Evolutionary conservation across 2,329 filamentous ascomycete genomes (phyloP).

Genomic region (Colletotrichum magnum): DNA sequence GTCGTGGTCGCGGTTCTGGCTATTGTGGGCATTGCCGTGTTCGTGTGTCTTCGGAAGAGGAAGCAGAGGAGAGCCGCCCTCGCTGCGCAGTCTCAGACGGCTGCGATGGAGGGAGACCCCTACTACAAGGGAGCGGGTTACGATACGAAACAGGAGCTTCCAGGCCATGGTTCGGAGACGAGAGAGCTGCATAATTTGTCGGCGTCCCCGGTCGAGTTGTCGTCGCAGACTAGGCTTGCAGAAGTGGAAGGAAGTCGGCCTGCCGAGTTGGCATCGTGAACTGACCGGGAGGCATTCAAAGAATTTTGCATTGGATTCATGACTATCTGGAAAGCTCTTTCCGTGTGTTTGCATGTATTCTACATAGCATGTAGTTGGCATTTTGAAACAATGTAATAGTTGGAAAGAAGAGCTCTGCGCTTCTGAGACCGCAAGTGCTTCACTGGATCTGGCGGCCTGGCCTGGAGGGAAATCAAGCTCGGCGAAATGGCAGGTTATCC

Average conservation of each 20-base stretch:
- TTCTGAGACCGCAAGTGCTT: too few relatives aligned
- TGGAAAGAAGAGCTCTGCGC: too few relatives aligned
- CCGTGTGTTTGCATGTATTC: too few relatives aligned
- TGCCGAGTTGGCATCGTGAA: slow-evolving; percentile 7
- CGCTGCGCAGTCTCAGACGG: not conserved
- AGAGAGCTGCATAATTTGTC: not conserved
- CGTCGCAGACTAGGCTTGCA: not conserved
- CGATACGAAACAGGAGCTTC: slow-evolving; percentile 23
- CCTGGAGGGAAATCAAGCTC: too few relatives aligned
- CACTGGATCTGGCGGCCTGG: too few relatives aligned
- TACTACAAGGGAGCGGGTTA: slow-evolving; percentile 7
- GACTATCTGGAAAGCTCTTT: too few relatives aligned
- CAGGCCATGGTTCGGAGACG: not conserved
- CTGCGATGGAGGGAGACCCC: not conserved
- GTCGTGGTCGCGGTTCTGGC: not conserved
- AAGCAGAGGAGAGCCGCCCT: not conserved
- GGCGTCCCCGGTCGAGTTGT: slow-evolving; percentile 21
- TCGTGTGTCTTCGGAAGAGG: slow-evolving; percentile 4
- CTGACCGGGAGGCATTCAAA: not conserved
- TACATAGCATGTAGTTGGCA: too few relatives aligned
- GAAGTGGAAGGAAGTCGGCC: slow-evolving; percentile 18
- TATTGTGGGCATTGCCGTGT: not conserved
- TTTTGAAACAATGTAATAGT: too few relatives aligned
- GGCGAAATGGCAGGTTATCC: not conserved
- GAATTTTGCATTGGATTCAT: too few relatives aligned